A percentile compares a stretch with the other conserved stretches of the same genome.
phyloP scores from a whole-genome alignment of 1,284 basidiomycete genomes.

The Rhodotorula sp. region DNA sequence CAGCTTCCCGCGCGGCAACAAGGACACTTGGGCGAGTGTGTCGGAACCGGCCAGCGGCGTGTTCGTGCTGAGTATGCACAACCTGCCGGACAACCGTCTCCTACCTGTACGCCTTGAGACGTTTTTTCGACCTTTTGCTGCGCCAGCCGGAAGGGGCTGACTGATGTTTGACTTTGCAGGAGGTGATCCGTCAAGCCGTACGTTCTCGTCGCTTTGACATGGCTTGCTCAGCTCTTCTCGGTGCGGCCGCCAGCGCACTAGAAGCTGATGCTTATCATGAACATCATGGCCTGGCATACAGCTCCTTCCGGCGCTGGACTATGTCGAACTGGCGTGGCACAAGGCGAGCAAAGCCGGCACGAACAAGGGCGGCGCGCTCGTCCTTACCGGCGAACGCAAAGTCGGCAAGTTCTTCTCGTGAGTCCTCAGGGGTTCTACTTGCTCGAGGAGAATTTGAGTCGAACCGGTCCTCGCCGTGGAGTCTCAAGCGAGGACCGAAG shows the following conservation, averaged over 20 bases:
- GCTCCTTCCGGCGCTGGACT: slow-evolving; percentile 37
- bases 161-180: not conserved
- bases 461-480: not conserved
- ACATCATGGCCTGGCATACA: not conserved
- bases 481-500: too few species aligned
- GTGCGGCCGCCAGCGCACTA: too few species aligned
- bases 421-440: not conserved
- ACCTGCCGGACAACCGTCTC: slow-evolving; percentile 41
- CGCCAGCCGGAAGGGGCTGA: not conserved
- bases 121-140: not conserved
- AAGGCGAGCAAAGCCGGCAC: slow-evolving; percentile 8
- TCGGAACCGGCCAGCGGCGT: slow-evolving; percentile 11
- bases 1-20: slow-evolving; percentile 7
- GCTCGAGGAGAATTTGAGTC: not conserved
- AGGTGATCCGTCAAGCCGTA: slow-evolving; percentile 31
- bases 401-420: slow-evolving; percentile 40
- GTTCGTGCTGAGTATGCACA: slow-evolving; percentile 33
- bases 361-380: slow-evolving; percentile 30
- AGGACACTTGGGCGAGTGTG: not conserved
- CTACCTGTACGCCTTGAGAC: slow-evolving; percentile 19
- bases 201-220: not conserved
- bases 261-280: not conserved
- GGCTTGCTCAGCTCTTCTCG: too few species aligned
- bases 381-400: slow-evolving; percentile 32
- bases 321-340: slow-evolving; percentile 32